Percentiles rank a stretch among this genome's conserved stretches.
Evolutionary conservation across 179 eudicot genomes (phyloP).

Genomic region (Spergularia azorica): DNA sequence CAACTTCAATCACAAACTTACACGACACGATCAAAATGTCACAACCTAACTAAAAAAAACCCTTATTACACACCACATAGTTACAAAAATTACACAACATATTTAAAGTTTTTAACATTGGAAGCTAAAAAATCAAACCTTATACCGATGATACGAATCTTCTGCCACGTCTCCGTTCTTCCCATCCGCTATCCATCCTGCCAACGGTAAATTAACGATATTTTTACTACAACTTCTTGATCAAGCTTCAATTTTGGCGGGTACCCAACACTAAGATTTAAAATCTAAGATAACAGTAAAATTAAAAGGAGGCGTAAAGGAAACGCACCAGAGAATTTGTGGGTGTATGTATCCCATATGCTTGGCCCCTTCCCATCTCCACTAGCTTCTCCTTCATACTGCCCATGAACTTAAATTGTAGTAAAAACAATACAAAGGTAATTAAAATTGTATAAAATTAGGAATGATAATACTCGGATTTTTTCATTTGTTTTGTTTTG

Average conservation of each 20-base stretch:
- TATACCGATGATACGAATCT: constrained; percentile 40
- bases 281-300: neutral
- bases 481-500: no score
- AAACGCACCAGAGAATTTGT: constrained; percentile 35
- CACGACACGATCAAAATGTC: neutral
- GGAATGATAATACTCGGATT: no score
- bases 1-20: no score
- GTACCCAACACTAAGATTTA: neutral
- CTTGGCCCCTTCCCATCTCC: constrained; percentile 43
- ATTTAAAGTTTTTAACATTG: no score
- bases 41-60: neutral
- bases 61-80: no score
- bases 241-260: neutral
- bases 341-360: constrained; percentile 45
- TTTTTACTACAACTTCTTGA: neutral
- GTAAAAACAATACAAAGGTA: neutral
- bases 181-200: constrained; percentile 25
- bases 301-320: neutral
- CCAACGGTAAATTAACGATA: neutral
- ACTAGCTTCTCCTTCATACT: constrained; percentile 38
- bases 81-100: no score
- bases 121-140: constrained; percentile 6
- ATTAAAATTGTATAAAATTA: neutral
- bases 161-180: constrained; percentile 30
- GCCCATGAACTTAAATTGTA: neutral